Percentiles rank a stretch among this genome's conserved stretches.
phyloP scores from a whole-genome alignment of 2,329 filamentous ascomycete genomes.

The Colletotrichum scovillei region DNA sequence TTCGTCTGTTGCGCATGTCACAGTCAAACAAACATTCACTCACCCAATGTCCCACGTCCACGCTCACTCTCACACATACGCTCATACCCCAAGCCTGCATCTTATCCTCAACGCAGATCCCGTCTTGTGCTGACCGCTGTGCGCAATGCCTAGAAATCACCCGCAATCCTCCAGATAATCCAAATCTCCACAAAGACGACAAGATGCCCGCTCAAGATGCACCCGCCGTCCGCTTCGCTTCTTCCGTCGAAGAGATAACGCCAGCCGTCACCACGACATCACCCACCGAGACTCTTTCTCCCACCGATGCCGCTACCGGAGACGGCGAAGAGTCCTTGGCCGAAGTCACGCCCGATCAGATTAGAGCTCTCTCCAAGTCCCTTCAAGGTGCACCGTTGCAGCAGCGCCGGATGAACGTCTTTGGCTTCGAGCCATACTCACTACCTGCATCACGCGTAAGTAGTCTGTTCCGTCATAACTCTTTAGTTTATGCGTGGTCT shows the following conservation, averaged over 20 bases:
- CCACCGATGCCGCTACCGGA: conserved; percentile 38
- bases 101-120: conserved; percentile 1
- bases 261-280: conserved; percentile 56
- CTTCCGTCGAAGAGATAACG: conserved; percentile 75
- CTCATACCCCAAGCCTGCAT: not conserved
- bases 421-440: conserved; percentile 90
- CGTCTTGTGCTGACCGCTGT: conserved; percentile 29
- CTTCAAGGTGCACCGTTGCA: conserved; percentile 82
- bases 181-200: conserved; percentile 38
- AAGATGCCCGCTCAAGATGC: conserved; percentile 42
- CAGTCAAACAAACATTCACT: conserved; percentile 21
- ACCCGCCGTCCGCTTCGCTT: conserved; percentile 77
- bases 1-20: conserved; percentile 36
- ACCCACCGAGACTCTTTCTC: conserved; percentile 39
- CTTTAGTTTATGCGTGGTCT: conserved; percentile 5
- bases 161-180: conserved; percentile 10
- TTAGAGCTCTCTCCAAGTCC: conserved; percentile 77
- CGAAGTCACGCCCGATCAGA: conserved; percentile 68
- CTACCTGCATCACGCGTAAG: conserved; percentile 85
- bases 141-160: conserved; percentile 34
- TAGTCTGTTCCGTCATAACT: conserved; percentile 39
- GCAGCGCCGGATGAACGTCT: conserved; percentile 85
- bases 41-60: conserved; percentile 5
- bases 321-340: conserved; percentile 45
- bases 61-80: not conserved